Conservation (phyloP, 345 rosid genomes). For the Hibiscus syriacus region DNA sequence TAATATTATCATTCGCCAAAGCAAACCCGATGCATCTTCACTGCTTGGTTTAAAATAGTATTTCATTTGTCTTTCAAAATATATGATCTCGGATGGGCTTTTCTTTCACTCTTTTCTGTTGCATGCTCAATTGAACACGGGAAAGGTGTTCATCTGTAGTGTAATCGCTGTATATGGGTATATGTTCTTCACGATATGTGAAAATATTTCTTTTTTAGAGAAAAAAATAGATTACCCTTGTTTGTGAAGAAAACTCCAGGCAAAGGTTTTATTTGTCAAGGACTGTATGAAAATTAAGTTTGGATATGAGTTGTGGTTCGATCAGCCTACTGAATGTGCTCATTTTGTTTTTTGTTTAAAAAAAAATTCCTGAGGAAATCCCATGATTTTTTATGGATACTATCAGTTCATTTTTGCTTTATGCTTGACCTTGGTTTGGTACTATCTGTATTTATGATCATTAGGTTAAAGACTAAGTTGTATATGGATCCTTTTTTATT, state of each 20-base stretch:
- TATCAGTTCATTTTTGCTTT: not conserved
- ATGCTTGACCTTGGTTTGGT: not conserved
- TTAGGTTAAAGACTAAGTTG: too few relatives aligned
- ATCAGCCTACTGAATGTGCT: not conserved
- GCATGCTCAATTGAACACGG: too few relatives aligned
- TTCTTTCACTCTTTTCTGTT: too few relatives aligned
- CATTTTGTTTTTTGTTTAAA: not conserved
- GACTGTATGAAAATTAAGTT: not conserved
- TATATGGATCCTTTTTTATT: not conserved
- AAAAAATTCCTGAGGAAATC: not conserved
- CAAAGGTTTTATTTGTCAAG: not conserved
- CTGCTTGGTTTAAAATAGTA: too few relatives aligned
- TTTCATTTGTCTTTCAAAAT: too few relatives aligned
- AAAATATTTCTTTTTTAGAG: not conserved
- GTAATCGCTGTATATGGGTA: too few relatives aligned
- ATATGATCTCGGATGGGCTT: too few relatives aligned
- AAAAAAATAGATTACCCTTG: not conserved
- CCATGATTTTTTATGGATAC: not conserved
- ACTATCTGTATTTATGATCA: not conserved
- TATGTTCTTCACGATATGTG: too few relatives aligned
- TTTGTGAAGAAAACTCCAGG: not conserved
- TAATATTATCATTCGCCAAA: too few relatives aligned
- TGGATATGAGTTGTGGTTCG: not conserved
- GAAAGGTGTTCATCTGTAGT: too few relatives aligned
- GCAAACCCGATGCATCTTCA: too few relatives aligned